These are phyloP conservation scores for Colletotrichum caudatum DNA, from an alignment of 2,329 filamentous ascomycete genomes.

Conservation along the genomic window DNA sequence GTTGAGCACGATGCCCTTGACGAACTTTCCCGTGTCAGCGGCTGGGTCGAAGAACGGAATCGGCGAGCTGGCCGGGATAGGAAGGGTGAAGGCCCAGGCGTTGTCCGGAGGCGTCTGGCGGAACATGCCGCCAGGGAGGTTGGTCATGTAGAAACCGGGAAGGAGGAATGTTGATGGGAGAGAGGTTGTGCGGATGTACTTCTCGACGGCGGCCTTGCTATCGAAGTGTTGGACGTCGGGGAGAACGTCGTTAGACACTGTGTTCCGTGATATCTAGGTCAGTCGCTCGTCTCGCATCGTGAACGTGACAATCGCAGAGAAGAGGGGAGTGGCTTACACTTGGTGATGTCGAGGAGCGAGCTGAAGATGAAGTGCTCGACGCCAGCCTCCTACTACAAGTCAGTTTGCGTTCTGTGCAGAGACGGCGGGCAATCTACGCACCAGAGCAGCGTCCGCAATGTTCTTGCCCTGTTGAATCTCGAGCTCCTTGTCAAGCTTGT, in stretches of 20 bases:
- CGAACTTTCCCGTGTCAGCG: conserved; percentile 57
- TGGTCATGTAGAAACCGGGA: conserved; percentile 67
- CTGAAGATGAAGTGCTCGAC: conserved; percentile 60
- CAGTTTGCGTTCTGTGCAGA: conserved; percentile 45
- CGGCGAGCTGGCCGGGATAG: conserved; percentile 47
- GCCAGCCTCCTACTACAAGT: conserved; percentile 47
- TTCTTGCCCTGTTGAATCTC: conserved; percentile 61
- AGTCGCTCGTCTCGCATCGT: conserved; percentile 17
- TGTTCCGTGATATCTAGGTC: not conserved
- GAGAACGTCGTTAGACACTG: conserved; percentile 56
- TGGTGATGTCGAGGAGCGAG: conserved; percentile 55
- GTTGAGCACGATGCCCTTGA: conserved; percentile 48
- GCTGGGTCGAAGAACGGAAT: conserved; percentile 52
- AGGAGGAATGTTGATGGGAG: conserved; percentile 64
- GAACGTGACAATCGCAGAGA: not conserved
- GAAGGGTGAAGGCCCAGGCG: conserved; percentile 50
- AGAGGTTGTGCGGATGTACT: conserved; percentile 62
- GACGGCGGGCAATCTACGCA: conserved; percentile 44
- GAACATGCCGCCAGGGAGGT: conserved; percentile 52
- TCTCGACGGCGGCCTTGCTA: conserved; percentile 66
- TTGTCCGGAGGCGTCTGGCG: conserved; percentile 47
- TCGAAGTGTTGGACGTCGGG: conserved; percentile 65
- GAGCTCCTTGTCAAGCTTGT: conserved; percentile 54
- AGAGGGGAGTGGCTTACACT: conserved; percentile 49
- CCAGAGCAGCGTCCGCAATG: conserved; percentile 60